Evolutionary conservation across 2,329 filamentous ascomycete genomes (phyloP), one percentile per base, ranked within the genome.

Genomic region (Harringtonia lauricola): DNA sequence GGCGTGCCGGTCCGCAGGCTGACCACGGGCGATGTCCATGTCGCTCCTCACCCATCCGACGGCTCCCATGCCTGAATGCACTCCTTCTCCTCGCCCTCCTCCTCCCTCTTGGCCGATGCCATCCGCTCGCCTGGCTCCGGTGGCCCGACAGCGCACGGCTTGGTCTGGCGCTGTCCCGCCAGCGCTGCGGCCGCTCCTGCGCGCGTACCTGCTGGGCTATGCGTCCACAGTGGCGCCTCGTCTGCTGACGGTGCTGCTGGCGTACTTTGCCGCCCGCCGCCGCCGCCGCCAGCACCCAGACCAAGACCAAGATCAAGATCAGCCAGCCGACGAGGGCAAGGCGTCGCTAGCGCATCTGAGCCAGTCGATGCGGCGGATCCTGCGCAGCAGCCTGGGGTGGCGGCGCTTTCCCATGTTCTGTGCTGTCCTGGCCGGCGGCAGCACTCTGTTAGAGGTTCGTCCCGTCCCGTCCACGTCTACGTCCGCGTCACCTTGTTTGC

Each of bases 321-420:
- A 55, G 45, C 39, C 51, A 56, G 28, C 46, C 52, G 17, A 44
- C 12, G 10, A 24, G 2, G 37, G 45, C 2, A 38, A 22, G 14
- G 43, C 43, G 10, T 46, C 47, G 2, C 26, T 43, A 14, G 17
- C 42, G 9, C 18, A 35, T 8, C 10, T 45, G 10, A 21, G 40
- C 15, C 56, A 53, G 14, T 62, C 57, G 39, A 54, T 64, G 53
- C 56, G 42, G 43, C 61, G 55, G 36, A 70, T 76, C 45, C 55
- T 80, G 29, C 61, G 59, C 34, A 65, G 66, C 8, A 75, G 73
- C 3, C 59, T 80, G 15, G 72, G 75, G 36, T 61, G 64, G 44
- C 69, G 71, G 47, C 66, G 76, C 9, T 81, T 81, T 53, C 75
- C 78, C 36, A 66, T 75, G 4, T 81, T 81, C 55, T 81, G 77